Conservation (phyloP, 192 early-diverging fungal genomes). For the Rhizophagus sp. region DNA sequence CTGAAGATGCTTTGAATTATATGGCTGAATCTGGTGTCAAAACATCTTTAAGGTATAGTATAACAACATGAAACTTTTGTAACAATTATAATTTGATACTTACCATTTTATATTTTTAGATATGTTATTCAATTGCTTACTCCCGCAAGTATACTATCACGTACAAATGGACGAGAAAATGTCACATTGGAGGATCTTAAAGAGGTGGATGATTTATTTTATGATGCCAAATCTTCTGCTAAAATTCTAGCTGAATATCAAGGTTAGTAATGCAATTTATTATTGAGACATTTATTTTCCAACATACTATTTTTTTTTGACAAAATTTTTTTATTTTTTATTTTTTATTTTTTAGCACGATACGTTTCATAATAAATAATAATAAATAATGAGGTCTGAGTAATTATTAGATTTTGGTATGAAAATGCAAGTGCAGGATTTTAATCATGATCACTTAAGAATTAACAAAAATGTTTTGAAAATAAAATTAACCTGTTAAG, state of each 20-base stretch:
- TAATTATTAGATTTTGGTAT: too few species aligned
- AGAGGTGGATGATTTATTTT: conserved; percentile 84
- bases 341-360: background rate
- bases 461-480: too few species aligned
- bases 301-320: background rate
- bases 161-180: conserved; percentile 80
- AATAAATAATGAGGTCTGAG: too few species aligned
- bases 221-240: conserved; percentile 83
- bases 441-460: too few species aligned
- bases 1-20: conserved; percentile 75
- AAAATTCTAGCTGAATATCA: conserved; percentile 60
- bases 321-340: too few species aligned
- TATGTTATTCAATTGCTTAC: conserved; percentile 95
- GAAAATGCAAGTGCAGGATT: too few species aligned
- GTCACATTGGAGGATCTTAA: conserved; percentile 86
- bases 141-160: conserved; percentile 84
- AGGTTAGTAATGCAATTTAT: background rate
- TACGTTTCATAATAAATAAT: conserved; percentile 10
- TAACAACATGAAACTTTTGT: background rate
- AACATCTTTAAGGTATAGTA: conserved; percentile 77
- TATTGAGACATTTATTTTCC: background rate
- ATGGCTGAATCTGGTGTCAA: conserved; percentile 85
- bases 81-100: background rate
- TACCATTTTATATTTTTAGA: conserved; percentile 39
- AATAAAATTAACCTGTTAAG: too few species aligned